Evolutionary conservation across 176 grass and related monocot genomes (phyloP).

Genomic region (Melocanna baccifera): DNA sequence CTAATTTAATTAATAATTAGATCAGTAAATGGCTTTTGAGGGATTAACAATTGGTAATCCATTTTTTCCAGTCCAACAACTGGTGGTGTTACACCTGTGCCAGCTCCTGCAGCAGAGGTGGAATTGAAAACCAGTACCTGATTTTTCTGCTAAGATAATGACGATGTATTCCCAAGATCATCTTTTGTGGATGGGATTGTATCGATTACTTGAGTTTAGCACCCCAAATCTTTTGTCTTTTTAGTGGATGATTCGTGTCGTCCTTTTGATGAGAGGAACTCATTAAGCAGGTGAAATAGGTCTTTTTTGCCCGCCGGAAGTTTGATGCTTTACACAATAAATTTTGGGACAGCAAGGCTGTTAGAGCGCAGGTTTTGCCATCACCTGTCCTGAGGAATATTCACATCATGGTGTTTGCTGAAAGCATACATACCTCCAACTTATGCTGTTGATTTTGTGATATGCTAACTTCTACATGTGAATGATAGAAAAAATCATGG

Average conservation of each 20-base stretch:
- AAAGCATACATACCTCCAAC: background rate
- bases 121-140: slow-evolving; percentile 48
- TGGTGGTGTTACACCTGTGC: slow-evolving; percentile 64
- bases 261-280: slow-evolving; percentile 68
- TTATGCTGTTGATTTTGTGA: background rate
- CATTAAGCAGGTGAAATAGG: slow-evolving; percentile 57
- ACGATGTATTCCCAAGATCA: slow-evolving; percentile 26
- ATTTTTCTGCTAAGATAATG: slow-evolving; percentile 37
- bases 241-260: slow-evolving; percentile 52
- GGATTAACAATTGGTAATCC: slow-evolving; percentile 8
- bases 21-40: background rate
- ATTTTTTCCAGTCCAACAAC: slow-evolving; percentile 73
- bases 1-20: background rate
- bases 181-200: slow-evolving; percentile 34
- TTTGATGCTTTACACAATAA: slow-evolving; percentile 46
- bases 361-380: slow-evolving; percentile 43
- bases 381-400: slow-evolving; percentile 14
- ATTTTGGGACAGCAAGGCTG: slow-evolving; percentile 41
- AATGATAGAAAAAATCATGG: background rate
- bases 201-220: slow-evolving; percentile 31
- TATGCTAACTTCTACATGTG: background rate
- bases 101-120: slow-evolving; percentile 28
- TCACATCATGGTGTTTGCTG: background rate
- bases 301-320: slow-evolving; percentile 31
- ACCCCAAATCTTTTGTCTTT: slow-evolving; percentile 43